phyloP scores from a whole-genome alignment of 2,329 filamentous ascomycete genomes.

The Harringtonia lauricola region DNA sequence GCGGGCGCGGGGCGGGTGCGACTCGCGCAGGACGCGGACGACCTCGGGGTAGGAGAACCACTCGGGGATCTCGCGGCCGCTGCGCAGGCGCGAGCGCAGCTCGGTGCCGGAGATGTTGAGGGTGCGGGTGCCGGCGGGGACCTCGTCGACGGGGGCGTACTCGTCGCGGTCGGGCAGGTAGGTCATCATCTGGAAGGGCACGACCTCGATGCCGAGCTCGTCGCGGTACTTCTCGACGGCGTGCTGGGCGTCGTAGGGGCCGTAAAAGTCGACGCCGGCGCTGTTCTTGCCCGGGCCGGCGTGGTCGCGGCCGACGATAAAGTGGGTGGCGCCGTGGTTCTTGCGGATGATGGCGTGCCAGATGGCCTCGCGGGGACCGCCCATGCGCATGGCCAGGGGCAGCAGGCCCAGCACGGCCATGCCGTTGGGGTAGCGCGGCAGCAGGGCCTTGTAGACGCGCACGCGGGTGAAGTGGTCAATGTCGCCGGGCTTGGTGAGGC shows the following conservation, averaged over 20 bases:
- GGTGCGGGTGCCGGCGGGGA: conserved; percentile 71
- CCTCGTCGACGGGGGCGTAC: conserved; percentile 88
- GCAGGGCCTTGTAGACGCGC: conserved; percentile 92
- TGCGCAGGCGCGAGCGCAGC: conserved; percentile 82
- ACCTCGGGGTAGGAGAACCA: conserved; percentile 99
- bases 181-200: conserved; percentile 99
- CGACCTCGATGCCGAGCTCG: conserved; percentile 96
- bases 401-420: conserved; percentile 96
- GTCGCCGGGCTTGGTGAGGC: conserved; percentile 96
- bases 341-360: conserved; percentile 99
- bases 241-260: conserved; percentile 93
- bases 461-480: conserved; percentile 99
- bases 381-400: conserved; percentile 97
- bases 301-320: conserved; percentile 98
- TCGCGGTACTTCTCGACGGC: conserved; percentile 93
- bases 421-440: conserved; percentile 95
- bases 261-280: conserved; percentile 93
- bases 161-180: conserved; percentile 96
- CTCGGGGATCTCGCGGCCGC: conserved; percentile 88
- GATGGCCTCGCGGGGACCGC: conserved; percentile 92
- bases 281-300: conserved; percentile 97
- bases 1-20: conserved; percentile 78
- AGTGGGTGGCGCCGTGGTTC: conserved; percentile 98
- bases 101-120: conserved; percentile 82
- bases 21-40: conserved; percentile 89